Conservation (phyloP, 2,329 filamentous ascomycete species). For the Sarocladium kiliense region DNA sequence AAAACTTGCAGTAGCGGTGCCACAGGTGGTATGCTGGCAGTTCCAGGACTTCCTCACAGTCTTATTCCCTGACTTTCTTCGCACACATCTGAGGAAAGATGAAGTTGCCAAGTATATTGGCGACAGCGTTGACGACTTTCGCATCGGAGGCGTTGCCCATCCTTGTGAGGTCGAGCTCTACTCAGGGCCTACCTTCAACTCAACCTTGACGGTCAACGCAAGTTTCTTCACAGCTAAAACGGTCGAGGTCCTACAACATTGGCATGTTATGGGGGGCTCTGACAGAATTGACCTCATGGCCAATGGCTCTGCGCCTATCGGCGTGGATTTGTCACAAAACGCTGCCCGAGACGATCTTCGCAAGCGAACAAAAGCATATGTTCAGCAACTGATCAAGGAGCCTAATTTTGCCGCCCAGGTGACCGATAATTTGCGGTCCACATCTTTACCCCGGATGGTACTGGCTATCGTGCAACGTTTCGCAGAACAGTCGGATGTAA, state of each 20-base stretch:
- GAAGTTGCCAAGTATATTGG: conserved; percentile 42
- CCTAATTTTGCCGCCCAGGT: conserved; percentile 44
- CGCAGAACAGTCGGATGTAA: conserved; percentile 38
- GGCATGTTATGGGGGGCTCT: conserved; percentile 36
- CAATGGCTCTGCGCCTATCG: conserved; percentile 43
- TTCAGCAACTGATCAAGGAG: conserved; percentile 43
- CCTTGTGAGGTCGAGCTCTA: conserved; percentile 42
- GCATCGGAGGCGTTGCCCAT: conserved; percentile 33
- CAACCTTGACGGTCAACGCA: conserved; percentile 41
- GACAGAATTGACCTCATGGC: conserved; percentile 35
- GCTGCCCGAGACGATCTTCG: conserved; percentile 40
- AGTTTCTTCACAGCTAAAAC: conserved; percentile 48
- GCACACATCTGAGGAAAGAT: conserved; percentile 45
- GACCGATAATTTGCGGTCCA: conserved; percentile 40
- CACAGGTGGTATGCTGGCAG: conserved; percentile 54
- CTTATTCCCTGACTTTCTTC: conserved; percentile 48
- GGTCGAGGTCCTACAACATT: conserved; percentile 44
- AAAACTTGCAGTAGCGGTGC: conserved; percentile 43
- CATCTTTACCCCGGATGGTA: conserved; percentile 39
- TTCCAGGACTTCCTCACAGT: conserved; percentile 49
- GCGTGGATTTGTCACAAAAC: conserved; percentile 38
- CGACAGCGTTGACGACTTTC: conserved; percentile 44
- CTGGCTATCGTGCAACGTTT: conserved; percentile 44
- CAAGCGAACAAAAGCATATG: conserved; percentile 42
- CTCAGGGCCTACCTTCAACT: conserved; percentile 38